Base-by-base conservation (phyloP, 2,329 filamentous ascomycete genomes). In the Aspergillus spinulosporus region DNA sequence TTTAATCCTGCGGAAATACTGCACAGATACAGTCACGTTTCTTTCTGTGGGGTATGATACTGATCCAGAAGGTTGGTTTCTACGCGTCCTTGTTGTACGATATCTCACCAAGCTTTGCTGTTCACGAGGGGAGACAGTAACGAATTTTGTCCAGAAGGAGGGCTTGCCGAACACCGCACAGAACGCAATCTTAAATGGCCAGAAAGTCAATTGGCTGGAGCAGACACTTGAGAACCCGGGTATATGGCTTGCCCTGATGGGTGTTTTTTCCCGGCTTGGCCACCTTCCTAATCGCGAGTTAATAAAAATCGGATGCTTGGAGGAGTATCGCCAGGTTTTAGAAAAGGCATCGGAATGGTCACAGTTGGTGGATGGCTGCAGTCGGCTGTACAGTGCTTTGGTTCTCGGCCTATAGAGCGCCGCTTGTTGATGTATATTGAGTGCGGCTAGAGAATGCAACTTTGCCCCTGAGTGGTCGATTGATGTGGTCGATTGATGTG, bases 201-300 rank as follows among this genome's bases (percentile, higher is more conserved):
- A 40, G 2, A 49, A 39, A 8, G 4, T 40, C 5, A 28, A 37
- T 40, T 11, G 7, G 32, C 6, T 49, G 15, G 47, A 49, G 32
- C 5, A 1, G 29, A 9, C 1, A 49, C 47, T 49, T 4, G 4
- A 36, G 15, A 40, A 28, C 3, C 34, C 47, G 15, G 32, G 34
- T n/a, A 49, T 49, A 7, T 49, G 47, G 47, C 21, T 49, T 49
- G 34, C 34, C 4, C 32, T 49, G 34, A 40, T 40, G 32, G 32
- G 47, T 14, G 34, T 40, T 34, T 28, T 49, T 28, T 26, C 47
- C 1, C 11, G 34, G 34, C 14, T 49, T 40, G 8, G 6, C 8
- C 32, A 15, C 21, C 34, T 49, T 2, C 47, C 47, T n/a, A n/a
- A n/a, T n/a, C n/a, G n/a, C n/a, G n/a, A n/a, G n/a, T n/a, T n/a